Evolutionary conservation across 1,284 basidiomycete species (phyloP).

Genomic region (Papiliotrema terrestris): DNA sequence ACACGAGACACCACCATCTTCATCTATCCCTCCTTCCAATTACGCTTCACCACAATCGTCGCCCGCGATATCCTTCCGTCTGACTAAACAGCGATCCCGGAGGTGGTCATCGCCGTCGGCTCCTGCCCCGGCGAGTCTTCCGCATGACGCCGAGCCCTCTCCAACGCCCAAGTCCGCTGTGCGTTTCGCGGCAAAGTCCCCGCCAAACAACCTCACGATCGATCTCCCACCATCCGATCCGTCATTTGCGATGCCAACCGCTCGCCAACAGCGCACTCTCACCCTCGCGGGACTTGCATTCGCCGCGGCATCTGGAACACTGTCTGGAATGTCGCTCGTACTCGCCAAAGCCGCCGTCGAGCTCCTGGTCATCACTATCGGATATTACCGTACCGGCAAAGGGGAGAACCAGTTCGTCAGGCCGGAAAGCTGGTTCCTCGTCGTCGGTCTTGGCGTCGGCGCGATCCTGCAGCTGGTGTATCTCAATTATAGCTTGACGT

Average conservation of each 20-base stretch:
- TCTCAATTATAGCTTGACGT: constrained; percentile 79
- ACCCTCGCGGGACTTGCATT: constrained; percentile 79
- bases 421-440: constrained; percentile 41
- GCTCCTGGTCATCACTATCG: constrained; percentile 74
- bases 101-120: constrained; percentile 14
- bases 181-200: constrained; percentile 15
- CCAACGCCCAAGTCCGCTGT: constrained; percentile 2
- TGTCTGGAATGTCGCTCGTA: constrained; percentile 87
- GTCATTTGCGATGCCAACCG: neutral
- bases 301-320: constrained; percentile 83
- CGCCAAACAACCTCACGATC: constrained; percentile 39
- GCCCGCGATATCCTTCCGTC: constrained; percentile 34
- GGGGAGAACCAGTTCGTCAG: constrained; percentile 80
- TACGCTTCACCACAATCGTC: constrained; percentile 34
- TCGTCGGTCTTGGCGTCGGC: constrained; percentile 36
- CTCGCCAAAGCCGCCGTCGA: constrained; percentile 94
- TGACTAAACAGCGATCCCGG: constrained; percentile 6
- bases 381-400: constrained; percentile 44
- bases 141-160: neutral
- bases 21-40: constrained; percentile 25
- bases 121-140: constrained; percentile 2
- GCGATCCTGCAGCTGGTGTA: constrained; percentile 67
- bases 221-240: constrained; percentile 23
- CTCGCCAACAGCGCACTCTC: constrained; percentile 55
- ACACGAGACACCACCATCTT: constrained; percentile 11